These are phyloP conservation scores for Penicillium sp. DNA, from an alignment of 2,329 filamentous ascomycete genomes.

Conservation along the genomic window DNA sequence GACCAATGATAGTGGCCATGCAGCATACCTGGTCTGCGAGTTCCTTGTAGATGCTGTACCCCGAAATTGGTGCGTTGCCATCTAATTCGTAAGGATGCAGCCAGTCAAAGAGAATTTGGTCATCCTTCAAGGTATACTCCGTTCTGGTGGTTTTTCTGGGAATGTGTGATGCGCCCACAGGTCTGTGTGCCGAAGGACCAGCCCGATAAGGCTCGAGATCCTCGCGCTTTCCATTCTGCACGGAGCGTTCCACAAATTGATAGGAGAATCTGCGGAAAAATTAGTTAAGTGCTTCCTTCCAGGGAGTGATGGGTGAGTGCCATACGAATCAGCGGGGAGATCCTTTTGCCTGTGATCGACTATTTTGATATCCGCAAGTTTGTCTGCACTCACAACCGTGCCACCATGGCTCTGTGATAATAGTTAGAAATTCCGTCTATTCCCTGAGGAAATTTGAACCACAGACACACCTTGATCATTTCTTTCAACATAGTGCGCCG, in stretches of 20 bases:
- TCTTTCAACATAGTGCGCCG: constrained; percentile 49
- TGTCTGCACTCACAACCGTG: constrained; percentile 53
- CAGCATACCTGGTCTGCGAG: constrained; percentile 39
- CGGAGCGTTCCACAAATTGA: constrained; percentile 57
- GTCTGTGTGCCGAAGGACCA: constrained; percentile 48
- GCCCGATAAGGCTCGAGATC: constrained; percentile 50
- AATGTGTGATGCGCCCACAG: constrained; percentile 43
- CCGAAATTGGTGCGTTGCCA: constrained; percentile 32
- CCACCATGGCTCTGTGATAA: constrained; percentile 54
- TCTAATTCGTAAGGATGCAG: constrained; percentile 38
- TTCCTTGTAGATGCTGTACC: constrained; percentile 49
- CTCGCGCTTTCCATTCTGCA: constrained; percentile 50
- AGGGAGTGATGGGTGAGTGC: constrained; percentile 3
- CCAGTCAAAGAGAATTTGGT: constrained; percentile 48
- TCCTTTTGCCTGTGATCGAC: constrained; percentile 58
- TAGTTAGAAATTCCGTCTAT: constrained; percentile 2
- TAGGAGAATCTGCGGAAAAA: constrained; percentile 52
- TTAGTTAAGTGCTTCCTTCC: constrained; percentile 3
- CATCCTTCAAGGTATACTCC: constrained; percentile 45
- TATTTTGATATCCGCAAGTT: constrained; percentile 58
- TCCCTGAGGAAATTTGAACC: neutral
- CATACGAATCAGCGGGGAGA: constrained; percentile 51
- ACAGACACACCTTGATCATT: constrained; percentile 45
- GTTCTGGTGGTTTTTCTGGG: constrained; percentile 33
- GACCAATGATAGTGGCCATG: neutral